Conservation (phyloP, 108 stramenopile species). For the Cyclotella choctawhatcheeana region DNA sequence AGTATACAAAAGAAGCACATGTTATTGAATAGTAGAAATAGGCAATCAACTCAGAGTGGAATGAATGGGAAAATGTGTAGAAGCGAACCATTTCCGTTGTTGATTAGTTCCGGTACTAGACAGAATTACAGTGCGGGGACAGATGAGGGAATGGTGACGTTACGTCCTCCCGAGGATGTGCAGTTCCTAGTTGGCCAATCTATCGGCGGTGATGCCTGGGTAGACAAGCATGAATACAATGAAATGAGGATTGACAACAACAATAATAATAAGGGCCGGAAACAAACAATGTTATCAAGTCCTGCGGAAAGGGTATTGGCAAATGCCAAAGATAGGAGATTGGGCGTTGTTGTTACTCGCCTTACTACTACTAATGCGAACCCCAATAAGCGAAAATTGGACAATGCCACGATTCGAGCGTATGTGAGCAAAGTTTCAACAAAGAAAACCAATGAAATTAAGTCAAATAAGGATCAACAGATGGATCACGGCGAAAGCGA, state of each 20-base stretch:
- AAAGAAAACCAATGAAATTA: slow-evolving; percentile 2
- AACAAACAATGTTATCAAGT: not conserved
- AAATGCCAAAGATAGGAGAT: slow-evolving; percentile 24
- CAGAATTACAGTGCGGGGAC: slow-evolving; percentile 46
- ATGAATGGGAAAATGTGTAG: slow-evolving; percentile 9
- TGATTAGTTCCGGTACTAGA: slow-evolving; percentile 74
- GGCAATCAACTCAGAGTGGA: not conserved
- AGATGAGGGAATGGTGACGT: slow-evolving; percentile 66
- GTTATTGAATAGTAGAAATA: slow-evolving; percentile 21
- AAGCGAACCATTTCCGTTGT: slow-evolving; percentile 43
- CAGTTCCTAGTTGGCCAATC: slow-evolving; percentile 50
- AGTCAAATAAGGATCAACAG: too few species aligned
- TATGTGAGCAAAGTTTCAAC: not conserved
- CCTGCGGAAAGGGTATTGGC: slow-evolving; percentile 39
- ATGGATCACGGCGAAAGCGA: too few species aligned
- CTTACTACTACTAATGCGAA: slow-evolving; percentile 6
- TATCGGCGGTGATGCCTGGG: slow-evolving; percentile 18
- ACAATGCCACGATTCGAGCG: not conserved
- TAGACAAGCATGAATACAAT: slow-evolving; percentile 15
- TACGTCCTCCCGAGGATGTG: slow-evolving; percentile 65
- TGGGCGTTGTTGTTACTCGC: slow-evolving; percentile 27
- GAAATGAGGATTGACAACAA: slow-evolving; percentile 31
- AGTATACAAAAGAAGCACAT: slow-evolving; percentile 51
- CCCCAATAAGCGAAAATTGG: slow-evolving; percentile 1
- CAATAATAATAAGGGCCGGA: too few species aligned